Evolutionary conservation across 352 stramenopile genomes (phyloP), one percentile per base, ranked within the genome.

Genomic region (Pythium angustatum): DNA sequence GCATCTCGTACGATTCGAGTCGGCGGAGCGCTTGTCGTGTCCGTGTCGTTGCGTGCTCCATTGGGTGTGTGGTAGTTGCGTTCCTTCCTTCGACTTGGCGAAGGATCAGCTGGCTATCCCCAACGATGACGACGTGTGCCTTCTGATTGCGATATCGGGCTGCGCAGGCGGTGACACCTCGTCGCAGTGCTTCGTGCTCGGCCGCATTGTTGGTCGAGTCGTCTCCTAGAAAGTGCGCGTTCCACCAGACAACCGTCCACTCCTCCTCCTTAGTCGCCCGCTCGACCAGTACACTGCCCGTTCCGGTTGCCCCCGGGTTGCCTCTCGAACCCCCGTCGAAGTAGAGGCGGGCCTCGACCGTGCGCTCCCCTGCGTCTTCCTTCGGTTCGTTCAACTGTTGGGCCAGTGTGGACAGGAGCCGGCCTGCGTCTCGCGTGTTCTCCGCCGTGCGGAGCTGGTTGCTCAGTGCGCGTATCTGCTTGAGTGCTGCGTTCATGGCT

Each of bases 221-320:
- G 24, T 63, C 56, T 1, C 56, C 56, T 4, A 48, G 10, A 17
- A 24, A 63, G 31, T 26, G 30, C 1, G 47, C 33, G 0, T 10
- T 30, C 57, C 57, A 64, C 44, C 44, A 57, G 17, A 49, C 31
- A n/a, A 64, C 21, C 3, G 10, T 17, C 56, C 44, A 63, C 2
- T 53, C 33, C 8, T 5, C n/a, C 12, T 31, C n/a, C 17, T 14
- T 6, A 22, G 1, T 5, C 21, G 6, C 24, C 5, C n/a, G 28
- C 27, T 56, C 49, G 10, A 44, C 10, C 10, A 56, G 8, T 3
- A 56, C 30, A 7, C 17, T 24, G 5, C 49, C 50, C 4, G 17
- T 31, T 9, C n/a, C 49, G 2, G 30, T 22, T n/a, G 6, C 2
- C 9, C 49, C 49, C 2, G 49, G 49, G 31, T 56, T 47, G 21